Evolutionary conservation across 805 yeast genomes (phyloP).

Genomic region (Barnettozyma pratensis): DNA sequence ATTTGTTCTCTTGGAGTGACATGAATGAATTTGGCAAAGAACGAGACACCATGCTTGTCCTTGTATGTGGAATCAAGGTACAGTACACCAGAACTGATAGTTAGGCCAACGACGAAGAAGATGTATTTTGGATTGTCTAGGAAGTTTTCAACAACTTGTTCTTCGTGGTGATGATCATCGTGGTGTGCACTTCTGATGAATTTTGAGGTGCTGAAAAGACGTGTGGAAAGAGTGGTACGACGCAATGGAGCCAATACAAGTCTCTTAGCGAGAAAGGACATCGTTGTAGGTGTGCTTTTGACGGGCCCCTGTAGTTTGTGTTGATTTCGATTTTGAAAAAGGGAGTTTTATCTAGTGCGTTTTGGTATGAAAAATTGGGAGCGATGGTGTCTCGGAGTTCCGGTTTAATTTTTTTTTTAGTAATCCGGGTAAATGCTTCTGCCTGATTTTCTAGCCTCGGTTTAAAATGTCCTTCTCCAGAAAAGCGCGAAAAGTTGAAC

Average conservation of each 20-base stretch:
- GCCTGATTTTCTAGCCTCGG: too few species aligned
- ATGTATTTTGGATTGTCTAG: conserved; percentile 1
- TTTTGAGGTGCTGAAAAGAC: not conserved
- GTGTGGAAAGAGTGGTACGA: not conserved
- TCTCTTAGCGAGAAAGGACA: conserved; percentile 1
- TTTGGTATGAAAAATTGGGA: too few species aligned
- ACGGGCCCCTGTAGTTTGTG: too few species aligned
- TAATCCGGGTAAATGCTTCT: too few species aligned
- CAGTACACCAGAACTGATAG: not conserved
- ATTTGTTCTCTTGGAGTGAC: conserved; percentile 2
- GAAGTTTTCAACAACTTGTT: conserved; percentile 1
- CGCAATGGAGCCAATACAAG: not conserved
- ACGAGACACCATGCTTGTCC: conserved; percentile 1
- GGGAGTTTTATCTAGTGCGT: too few species aligned
- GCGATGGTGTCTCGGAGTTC: too few species aligned
- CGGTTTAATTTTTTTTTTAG: too few species aligned
- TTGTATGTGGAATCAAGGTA: conserved; percentile 1
- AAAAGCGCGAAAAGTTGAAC: too few species aligned
- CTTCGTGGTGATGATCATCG: conserved; percentile 2
- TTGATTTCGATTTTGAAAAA: too few species aligned
- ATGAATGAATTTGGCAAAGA: conserved; percentile 3
- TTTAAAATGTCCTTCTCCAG: too few species aligned
- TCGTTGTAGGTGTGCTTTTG: not conserved
- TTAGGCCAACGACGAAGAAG: not conserved
- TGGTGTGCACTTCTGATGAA: not conserved